Evolutionary conservation across 2,329 filamentous ascomycete genomes (phyloP).

Genomic region (Aspergillus sergii): DNA sequence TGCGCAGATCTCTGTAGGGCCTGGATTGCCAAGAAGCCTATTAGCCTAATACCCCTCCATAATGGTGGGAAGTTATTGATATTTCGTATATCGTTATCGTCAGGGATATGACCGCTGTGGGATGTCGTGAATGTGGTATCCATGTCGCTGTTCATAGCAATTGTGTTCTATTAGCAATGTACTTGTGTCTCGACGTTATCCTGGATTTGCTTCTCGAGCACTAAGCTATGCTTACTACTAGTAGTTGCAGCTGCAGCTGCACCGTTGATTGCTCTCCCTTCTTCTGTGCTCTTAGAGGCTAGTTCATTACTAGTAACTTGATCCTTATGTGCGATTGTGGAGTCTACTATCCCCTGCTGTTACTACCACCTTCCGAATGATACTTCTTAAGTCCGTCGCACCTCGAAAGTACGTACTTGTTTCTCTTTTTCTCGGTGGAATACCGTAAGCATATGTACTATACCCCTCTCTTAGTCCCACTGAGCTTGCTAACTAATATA

Average conservation of each 20-base stretch:
- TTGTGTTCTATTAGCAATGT: background rate
- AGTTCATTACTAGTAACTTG: background rate
- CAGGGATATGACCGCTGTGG: background rate
- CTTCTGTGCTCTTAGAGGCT: background rate
- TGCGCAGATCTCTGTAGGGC: background rate
- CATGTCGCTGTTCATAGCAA: background rate
- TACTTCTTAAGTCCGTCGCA: background rate
- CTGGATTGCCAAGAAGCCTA: background rate
- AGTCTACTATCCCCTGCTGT: background rate
- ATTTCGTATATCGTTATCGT: background rate
- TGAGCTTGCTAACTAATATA: background rate
- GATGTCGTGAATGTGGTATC: background rate
- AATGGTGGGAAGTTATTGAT: background rate
- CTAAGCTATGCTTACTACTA: background rate
- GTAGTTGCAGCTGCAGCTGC: background rate
- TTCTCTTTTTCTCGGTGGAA: background rate
- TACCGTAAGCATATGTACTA: background rate
- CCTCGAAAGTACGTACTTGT: background rate
- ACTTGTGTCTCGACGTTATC: background rate
- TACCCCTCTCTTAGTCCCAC: background rate
- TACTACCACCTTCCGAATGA: background rate
- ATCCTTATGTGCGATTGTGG: background rate
- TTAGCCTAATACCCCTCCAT: background rate
- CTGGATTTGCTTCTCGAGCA: background rate
- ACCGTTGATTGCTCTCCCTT: background rate